Conservation (phyloP, 768 basidiomycete genomes). For the Postia placenta region DNA sequence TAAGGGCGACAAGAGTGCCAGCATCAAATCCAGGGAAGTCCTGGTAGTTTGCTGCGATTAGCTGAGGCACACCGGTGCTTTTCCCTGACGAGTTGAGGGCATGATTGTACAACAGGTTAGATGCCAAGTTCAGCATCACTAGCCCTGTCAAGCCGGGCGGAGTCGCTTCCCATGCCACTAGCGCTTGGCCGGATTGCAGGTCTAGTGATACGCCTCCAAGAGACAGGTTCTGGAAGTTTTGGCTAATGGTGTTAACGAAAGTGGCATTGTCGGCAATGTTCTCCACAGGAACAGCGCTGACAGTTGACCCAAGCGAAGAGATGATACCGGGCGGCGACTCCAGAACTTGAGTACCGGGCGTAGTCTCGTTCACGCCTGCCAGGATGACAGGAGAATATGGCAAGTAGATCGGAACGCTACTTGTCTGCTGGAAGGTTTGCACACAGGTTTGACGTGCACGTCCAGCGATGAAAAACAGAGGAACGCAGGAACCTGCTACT, state of each 20-base stretch:
- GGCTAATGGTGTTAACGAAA: slow-evolving; percentile 47
- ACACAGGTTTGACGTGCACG: slow-evolving; percentile 46
- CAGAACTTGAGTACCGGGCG: slow-evolving; percentile 32
- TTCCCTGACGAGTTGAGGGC: slow-evolving; percentile 50
- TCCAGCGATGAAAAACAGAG: slow-evolving; percentile 55
- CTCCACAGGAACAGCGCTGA: slow-evolving; percentile 28
- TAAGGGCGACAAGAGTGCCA: slow-evolving; percentile 55
- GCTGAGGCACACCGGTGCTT: slow-evolving; percentile 30
- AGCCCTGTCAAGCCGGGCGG: slow-evolving; percentile 54
- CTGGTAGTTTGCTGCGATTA: slow-evolving; percentile 54
- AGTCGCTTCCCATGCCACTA: slow-evolving; percentile 69
- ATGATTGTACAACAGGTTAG: slow-evolving; percentile 59
- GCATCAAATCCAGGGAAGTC: slow-evolving; percentile 51
- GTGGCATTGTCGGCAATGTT: slow-evolving; percentile 51
- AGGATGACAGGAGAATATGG: slow-evolving; percentile 34
- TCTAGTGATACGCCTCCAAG: slow-evolving; percentile 69
- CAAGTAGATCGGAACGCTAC: slow-evolving; percentile 46
- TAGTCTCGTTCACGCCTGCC: neutral
- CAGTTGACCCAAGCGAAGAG: slow-evolving; percentile 37
- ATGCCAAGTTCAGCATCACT: slow-evolving; percentile 59
- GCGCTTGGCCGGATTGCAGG: slow-evolving; percentile 36
- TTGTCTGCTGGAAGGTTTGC: slow-evolving; percentile 29
- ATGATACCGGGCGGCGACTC: slow-evolving; percentile 51
- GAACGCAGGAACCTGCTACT: slow-evolving; percentile 62
- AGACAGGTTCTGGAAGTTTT: slow-evolving; percentile 48